Conservation (phyloP, 306 rosid genomes). For the Cyclanthera cordifolia region DNA sequence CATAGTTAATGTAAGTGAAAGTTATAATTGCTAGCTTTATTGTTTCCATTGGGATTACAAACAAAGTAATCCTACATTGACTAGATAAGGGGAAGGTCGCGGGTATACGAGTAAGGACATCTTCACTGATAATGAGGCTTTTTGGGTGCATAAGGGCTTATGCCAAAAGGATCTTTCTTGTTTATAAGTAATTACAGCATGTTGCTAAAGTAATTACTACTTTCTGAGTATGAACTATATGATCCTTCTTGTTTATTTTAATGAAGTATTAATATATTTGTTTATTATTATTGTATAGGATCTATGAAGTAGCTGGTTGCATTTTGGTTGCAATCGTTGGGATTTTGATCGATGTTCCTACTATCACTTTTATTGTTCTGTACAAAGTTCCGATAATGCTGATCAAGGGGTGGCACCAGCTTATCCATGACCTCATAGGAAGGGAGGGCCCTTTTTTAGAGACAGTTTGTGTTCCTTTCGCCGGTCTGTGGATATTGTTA, state of each 20-base stretch:
- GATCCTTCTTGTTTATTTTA: not conserved
- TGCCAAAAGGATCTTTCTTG: no score
- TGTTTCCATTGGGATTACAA: not conserved
- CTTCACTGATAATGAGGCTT: no score
- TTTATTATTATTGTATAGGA: conserved; percentile 2
- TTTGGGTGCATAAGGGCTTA: no score
- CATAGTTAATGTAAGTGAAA: not conserved
- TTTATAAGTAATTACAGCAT: no score
- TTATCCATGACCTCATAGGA: conserved; percentile 18
- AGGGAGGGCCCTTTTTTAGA: conserved; percentile 22
- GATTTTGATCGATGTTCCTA: conserved; percentile 16
- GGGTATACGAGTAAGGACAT: no score
- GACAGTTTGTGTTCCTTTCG: conserved; percentile 22
- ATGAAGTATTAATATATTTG: not conserved
- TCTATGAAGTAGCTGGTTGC: conserved; percentile 12
- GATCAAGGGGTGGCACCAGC: conserved; percentile 19
- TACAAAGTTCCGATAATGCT: conserved; percentile 21
- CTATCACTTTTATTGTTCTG: conserved; percentile 11
- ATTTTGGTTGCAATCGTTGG: conserved; percentile 15
- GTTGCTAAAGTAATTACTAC: not conserved
- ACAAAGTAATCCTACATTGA: no score
- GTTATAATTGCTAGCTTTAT: not conserved
- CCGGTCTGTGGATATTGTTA: conserved; percentile 15
- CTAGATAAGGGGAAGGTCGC: no score
- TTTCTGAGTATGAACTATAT: not conserved